Conservation (phyloP, 2,329 filamentous ascomycete genomes). For the Cercospora citrullina region DNA sequence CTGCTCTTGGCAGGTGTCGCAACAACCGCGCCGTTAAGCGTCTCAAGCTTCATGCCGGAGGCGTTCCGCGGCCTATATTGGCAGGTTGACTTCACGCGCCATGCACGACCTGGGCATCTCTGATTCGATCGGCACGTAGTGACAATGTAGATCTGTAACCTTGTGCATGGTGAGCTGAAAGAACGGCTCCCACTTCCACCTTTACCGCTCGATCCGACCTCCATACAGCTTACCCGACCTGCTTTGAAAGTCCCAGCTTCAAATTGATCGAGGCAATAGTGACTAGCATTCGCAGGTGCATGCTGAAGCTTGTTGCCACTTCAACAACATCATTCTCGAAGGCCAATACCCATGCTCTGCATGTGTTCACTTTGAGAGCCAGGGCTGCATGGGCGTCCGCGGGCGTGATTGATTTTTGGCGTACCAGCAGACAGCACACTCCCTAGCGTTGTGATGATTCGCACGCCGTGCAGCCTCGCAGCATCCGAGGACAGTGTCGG, state of each 20-base stretch:
- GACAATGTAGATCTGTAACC: not conserved
- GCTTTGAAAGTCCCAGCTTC: not conserved
- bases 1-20: not conserved
- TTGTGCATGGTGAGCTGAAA: not conserved
- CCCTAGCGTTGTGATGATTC: not conserved
- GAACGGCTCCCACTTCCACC: not conserved
- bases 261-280: not conserved
- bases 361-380: not conserved
- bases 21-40: not conserved
- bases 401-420: not conserved
- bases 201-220: conserved; percentile 3
- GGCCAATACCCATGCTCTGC: not conserved
- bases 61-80: not conserved
- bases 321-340: not conserved
- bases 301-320: not conserved
- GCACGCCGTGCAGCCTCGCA: not conserved
- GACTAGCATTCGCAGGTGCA: not conserved
- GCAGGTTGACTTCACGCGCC: not conserved
- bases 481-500: not conserved
- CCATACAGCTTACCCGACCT: not conserved
- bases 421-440: not conserved
- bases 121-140: conserved; percentile 1
- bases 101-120: not conserved
- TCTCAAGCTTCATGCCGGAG: not conserved
- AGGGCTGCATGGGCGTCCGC: not conserved